phyloP scores from a whole-genome alignment of 495 filamentous ascomycete species.

The Parathielavia appendiculata region DNA sequence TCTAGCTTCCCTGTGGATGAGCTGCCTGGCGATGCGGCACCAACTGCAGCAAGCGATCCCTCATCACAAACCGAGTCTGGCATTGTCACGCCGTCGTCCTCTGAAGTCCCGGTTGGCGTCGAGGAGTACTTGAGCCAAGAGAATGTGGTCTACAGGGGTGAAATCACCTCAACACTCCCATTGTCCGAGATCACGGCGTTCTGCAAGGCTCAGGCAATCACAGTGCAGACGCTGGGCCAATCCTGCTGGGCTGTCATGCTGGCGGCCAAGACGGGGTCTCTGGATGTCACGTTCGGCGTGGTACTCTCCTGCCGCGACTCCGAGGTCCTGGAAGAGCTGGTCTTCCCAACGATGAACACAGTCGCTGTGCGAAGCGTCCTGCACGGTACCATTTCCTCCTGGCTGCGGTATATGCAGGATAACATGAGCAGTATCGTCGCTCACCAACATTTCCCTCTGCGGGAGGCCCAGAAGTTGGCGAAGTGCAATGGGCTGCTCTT shows the following conservation, averaged over 20 bases:
- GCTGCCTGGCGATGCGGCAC: no score
- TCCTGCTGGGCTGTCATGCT: constrained; percentile 61
- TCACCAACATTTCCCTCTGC: constrained; percentile 63
- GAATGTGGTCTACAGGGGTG: constrained; percentile 37
- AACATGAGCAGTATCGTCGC: constrained; percentile 47
- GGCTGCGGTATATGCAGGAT: constrained; percentile 62
- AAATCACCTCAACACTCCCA: constrained; percentile 41
- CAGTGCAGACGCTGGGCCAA: constrained; percentile 60
- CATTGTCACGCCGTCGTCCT: no score
- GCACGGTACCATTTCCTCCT: constrained; percentile 54
- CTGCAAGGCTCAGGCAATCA: constrained; percentile 53
- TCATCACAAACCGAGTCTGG: no score
- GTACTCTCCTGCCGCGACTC: constrained; percentile 65
- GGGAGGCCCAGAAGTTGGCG: constrained; percentile 51
- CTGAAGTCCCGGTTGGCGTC: no score
- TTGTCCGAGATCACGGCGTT: constrained; percentile 41
- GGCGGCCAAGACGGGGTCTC: constrained; percentile 45
- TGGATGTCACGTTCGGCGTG: constrained; percentile 66
- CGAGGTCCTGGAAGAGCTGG: constrained; percentile 50
- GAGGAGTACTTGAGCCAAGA: not conserved
- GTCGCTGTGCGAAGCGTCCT: constrained; percentile 58
- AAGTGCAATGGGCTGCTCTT: constrained; percentile 41
- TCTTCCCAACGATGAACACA: constrained; percentile 79
- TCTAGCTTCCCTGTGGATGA: no score
- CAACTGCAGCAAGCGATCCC: no score